Conservation (phyloP, 352 stramenopile species). For the Phytopythium oedochilum region DNA sequence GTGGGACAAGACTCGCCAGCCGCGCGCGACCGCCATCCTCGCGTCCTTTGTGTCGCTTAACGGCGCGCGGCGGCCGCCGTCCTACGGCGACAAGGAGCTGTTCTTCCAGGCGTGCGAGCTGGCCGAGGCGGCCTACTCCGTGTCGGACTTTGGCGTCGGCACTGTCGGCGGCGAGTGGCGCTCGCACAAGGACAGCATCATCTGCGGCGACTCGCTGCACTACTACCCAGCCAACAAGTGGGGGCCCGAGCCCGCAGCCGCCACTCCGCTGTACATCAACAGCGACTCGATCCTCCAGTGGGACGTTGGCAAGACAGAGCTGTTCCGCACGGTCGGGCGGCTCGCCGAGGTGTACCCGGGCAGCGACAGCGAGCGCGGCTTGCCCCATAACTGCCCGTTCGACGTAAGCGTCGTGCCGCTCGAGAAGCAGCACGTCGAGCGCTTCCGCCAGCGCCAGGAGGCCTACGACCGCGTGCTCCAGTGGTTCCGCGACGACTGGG, state of each 20-base stretch:
- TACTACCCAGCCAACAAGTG: slow-evolving; percentile 25
- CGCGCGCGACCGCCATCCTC: slow-evolving; percentile 43
- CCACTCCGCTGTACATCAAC: slow-evolving; percentile 37
- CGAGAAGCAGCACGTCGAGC: slow-evolving; percentile 17
- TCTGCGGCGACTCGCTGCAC: slow-evolving; percentile 46
- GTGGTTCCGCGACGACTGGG: slow-evolving; percentile 12
- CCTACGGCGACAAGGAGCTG: slow-evolving; percentile 51
- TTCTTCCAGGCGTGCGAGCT: slow-evolving; percentile 61
- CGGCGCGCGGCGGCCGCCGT: slow-evolving; percentile 28
- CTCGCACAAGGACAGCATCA: slow-evolving; percentile 16
- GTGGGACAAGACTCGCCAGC: slow-evolving; percentile 37
- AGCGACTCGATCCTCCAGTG: slow-evolving; percentile 38
- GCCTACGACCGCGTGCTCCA: slow-evolving; percentile 16
- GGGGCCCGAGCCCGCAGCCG: slow-evolving; percentile 5
- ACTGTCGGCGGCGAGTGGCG: slow-evolving; percentile 21
- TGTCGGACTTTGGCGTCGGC: slow-evolving; percentile 46
- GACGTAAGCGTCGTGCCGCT: slow-evolving; percentile 26
- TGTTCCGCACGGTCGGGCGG: slow-evolving; percentile 29
- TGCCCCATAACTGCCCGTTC: slow-evolving; percentile 33
- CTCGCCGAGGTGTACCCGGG: slow-evolving; percentile 27
- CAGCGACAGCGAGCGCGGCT: slow-evolving; percentile 22
- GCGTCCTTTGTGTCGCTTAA: slow-evolving; percentile 49
- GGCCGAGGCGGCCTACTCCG: slow-evolving; percentile 40
- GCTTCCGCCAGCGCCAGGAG: slow-evolving; percentile 20
- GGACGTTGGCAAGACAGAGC: slow-evolving; percentile 15